Conservation (phyloP, 176 grass and related monocot genomes). For the Puccinellia tenuiflora region DNA sequence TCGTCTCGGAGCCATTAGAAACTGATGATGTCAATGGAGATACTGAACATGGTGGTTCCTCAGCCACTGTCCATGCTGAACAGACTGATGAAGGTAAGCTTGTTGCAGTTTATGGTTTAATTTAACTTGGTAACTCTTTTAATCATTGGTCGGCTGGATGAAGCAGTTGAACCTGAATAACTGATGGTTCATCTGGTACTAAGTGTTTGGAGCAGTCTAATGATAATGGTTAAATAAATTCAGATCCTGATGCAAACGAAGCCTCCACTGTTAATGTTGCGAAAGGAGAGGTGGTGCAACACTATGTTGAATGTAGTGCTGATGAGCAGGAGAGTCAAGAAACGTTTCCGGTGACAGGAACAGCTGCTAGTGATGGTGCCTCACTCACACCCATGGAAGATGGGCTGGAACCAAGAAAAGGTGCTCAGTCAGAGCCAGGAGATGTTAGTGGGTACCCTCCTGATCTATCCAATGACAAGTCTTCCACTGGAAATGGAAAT, state of each 20-base stretch:
- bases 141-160: not conserved
- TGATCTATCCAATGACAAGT: constrained; percentile 32
- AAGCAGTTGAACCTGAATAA: not conserved
- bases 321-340: constrained; percentile 28
- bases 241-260: constrained; percentile 10
- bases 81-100: constrained; percentile 5
- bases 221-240: constrained; percentile 15
- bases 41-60: constrained; percentile 1
- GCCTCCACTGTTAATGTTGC: not conserved
- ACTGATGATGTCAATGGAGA: constrained; percentile 18
- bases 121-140: not conserved
- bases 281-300: not conserved
- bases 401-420: constrained; percentile 18
- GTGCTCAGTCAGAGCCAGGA: constrained; percentile 21
- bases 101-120: not conserved
- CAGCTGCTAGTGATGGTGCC: constrained; percentile 25
- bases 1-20: constrained; percentile 7
- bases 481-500: constrained; percentile 21
- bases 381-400: constrained; percentile 36
- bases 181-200: not conserved
- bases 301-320: constrained; percentile 8
- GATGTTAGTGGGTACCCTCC: constrained; percentile 13
- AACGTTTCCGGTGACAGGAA: constrained; percentile 6
- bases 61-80: not conserved
- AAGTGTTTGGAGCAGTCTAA: not conserved